phyloP scores from a whole-genome alignment of 2,329 filamentous ascomycete species.

The Xylariaceae sp. region DNA sequence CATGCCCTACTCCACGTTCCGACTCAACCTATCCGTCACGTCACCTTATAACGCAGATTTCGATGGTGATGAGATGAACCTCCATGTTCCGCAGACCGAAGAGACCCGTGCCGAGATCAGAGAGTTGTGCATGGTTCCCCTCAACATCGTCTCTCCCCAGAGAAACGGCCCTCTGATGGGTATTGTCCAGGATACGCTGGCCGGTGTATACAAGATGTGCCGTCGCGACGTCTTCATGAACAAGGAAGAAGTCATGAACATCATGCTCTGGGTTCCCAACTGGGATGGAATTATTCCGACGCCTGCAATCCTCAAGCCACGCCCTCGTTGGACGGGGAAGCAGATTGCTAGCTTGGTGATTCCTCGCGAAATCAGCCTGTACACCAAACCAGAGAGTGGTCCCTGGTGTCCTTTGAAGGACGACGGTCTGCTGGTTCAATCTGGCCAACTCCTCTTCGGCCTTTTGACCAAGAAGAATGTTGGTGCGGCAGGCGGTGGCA shows the following conservation, averaged over 20 bases:
- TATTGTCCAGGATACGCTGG: conserved; percentile 96
- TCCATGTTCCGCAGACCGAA: conserved; percentile 96
- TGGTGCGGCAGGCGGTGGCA: conserved; percentile 81
- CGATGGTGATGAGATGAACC: conserved; percentile 99
- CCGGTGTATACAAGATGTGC: conserved; percentile 94
- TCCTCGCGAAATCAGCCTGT: conserved; percentile 75
- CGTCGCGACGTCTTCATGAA: conserved; percentile 85
- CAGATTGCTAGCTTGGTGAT: conserved; percentile 94
- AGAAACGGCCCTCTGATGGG: conserved; percentile 97
- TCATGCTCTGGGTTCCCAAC: conserved; percentile 93
- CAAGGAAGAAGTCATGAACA: conserved; percentile 90
- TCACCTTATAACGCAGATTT: conserved; percentile 99
- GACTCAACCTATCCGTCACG: conserved; percentile 93
- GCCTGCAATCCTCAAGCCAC: conserved; percentile 88
- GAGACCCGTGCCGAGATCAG: conserved; percentile 93
- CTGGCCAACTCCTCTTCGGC: conserved; percentile 84
- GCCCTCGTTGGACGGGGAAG: conserved; percentile 94
- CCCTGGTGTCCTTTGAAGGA: conserved; percentile 57
- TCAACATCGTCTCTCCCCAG: conserved; percentile 97
- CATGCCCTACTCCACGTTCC: conserved; percentile 98
- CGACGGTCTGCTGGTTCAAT: conserved; percentile 73
- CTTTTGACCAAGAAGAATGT: conserved; percentile 90
- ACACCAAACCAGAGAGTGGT: conserved; percentile 55
- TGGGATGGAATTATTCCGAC: conserved; percentile 94
- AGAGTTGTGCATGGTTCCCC: conserved; percentile 93